Percentiles rank a stretch among this genome's conserved stretches.
Conservation (phyloP, 768 basidiomycete species). For the Lentinula raphanica region DNA sequence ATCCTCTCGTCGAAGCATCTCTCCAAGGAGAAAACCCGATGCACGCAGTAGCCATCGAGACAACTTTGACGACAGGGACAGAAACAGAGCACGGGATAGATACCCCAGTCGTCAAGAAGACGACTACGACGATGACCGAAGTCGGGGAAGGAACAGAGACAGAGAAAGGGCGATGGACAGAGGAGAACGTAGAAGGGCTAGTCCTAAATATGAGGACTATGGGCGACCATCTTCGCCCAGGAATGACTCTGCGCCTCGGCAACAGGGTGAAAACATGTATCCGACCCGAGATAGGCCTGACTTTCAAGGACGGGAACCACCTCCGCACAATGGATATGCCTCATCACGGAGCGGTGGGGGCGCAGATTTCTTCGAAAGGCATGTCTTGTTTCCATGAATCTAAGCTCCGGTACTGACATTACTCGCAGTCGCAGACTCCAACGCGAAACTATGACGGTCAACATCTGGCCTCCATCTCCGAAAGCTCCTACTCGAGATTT, state of each 20-base stretch:
- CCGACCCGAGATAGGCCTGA: slow-evolving; percentile 25
- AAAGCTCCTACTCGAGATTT: slow-evolving; percentile 54
- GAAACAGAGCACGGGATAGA: slow-evolving; percentile 19
- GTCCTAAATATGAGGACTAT: slow-evolving; percentile 62
- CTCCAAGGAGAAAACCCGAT: slow-evolving; percentile 22
- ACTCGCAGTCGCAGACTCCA: slow-evolving; percentile 60
- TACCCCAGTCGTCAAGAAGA: slow-evolving; percentile 13
- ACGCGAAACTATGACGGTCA: slow-evolving; percentile 49
- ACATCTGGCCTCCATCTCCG: slow-evolving; percentile 83
- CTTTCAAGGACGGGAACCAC: slow-evolving; percentile 23
- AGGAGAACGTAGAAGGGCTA: slow-evolving; percentile 32
- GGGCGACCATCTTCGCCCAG: slow-evolving; percentile 34
- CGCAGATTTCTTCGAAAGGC: slow-evolving; percentile 69
- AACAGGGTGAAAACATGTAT: slow-evolving; percentile 55
- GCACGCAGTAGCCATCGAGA: slow-evolving; percentile 11
- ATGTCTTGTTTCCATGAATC: slow-evolving; percentile 15
- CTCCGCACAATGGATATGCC: slow-evolving; percentile 24
- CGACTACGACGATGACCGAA: slow-evolving; percentile 16
- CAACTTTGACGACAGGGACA: slow-evolving; percentile 22
- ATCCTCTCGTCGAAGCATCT: slow-evolving; percentile 24
- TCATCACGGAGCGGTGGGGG: slow-evolving; percentile 33
- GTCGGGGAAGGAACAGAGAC: slow-evolving; percentile 17
- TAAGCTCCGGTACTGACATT: neutral
- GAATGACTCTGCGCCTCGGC: slow-evolving; percentile 35
- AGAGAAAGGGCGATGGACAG: no score